phyloP scores from a whole-genome alignment of 2,329 filamentous ascomycete genomes.

The Cordyceps cateniannulata region DNA sequence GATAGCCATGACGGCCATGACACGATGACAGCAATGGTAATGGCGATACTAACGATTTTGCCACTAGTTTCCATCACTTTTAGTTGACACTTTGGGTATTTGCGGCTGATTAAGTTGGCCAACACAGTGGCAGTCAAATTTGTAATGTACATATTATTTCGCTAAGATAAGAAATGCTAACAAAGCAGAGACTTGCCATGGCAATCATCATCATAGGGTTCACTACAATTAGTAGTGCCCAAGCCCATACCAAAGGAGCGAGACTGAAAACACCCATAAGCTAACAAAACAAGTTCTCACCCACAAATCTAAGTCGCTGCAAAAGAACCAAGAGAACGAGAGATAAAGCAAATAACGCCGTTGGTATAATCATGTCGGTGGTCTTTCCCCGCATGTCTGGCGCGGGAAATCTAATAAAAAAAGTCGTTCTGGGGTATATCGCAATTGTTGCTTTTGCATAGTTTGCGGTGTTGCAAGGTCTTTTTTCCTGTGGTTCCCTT shows the following conservation, averaged over 20 bases:
- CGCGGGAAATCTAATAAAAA: background rate
- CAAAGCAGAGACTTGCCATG: conserved; percentile 7
- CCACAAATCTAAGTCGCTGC: background rate
- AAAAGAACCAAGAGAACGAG: background rate
- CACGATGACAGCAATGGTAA: no score
- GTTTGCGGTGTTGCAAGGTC: conserved; percentile 6
- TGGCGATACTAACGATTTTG: no score
- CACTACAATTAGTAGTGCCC: background rate
- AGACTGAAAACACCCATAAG: background rate
- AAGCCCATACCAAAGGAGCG: background rate
- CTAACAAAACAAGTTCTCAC: background rate
- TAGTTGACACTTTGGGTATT: no score
- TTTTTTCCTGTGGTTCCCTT: conserved; percentile 7
- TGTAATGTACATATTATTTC: no score
- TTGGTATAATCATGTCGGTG: conserved; percentile 1
- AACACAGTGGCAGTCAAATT: no score
- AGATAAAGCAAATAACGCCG: conserved; percentile 5
- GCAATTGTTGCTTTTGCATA: background rate
- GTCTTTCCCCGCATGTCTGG: background rate
- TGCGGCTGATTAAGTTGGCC: no score
- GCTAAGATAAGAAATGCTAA: conserved; percentile 11
- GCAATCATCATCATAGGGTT: conserved; percentile 8
- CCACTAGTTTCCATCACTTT: no score
- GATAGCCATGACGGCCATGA: no score
- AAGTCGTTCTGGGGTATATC: background rate